Base-by-base conservation (phyloP, 768 basidiomycete genomes). In the Cystobasidium onofrii region DNA sequence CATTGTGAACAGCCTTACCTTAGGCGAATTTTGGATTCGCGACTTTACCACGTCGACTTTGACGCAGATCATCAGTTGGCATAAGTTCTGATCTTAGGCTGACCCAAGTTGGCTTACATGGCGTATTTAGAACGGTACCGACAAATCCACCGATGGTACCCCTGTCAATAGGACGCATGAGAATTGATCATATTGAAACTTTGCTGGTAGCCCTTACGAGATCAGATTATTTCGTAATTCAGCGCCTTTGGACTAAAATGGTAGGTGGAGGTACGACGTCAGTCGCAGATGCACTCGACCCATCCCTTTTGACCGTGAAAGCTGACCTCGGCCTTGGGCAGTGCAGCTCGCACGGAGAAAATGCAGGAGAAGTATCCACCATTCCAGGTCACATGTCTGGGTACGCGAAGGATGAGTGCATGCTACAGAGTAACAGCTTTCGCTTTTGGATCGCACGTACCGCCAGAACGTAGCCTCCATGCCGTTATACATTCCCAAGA, bases 401-500 rank as follows among this genome's bases (percentile, higher is more conserved):
- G 31, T 1, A 20, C 15, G 9, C 3, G 20, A 55, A 17, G 18
- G 17, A 55, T 27, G 7, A 10, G 29, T 4, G 29, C 57, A 20
- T 29, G 6, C 29, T 7, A 10, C 44, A 18, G 23, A 50, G 20
- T 43, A 41, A 60, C 25, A 23, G 50, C 15, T 39, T 15, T 39
- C 39, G 15, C 39, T 39, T 15, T 15, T 57, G n/a, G 54, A 65
- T n/a, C 36, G 57, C 25, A 66, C 83, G 41, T 70, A 90, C 91
- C 94, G 86, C 95, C 95, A 97, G 83, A 97, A 95, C 1, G 95
- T 98, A 15, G 92, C 87, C 80, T 98, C 96, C 90, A 98, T 94
- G 41, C 96, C 94, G 27, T 87, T 87, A 79, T 97, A 97, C 29
- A 97, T 82, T 23, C 92, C 94, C 0, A 97, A 82, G 2, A 90